A percentile compares a stretch with the other conserved stretches of the same genome.
These are phyloP conservation scores for Tricholoma flavovirens DNA, from an alignment of 768 basidiomycete species.

Conservation along the genomic window DNA sequence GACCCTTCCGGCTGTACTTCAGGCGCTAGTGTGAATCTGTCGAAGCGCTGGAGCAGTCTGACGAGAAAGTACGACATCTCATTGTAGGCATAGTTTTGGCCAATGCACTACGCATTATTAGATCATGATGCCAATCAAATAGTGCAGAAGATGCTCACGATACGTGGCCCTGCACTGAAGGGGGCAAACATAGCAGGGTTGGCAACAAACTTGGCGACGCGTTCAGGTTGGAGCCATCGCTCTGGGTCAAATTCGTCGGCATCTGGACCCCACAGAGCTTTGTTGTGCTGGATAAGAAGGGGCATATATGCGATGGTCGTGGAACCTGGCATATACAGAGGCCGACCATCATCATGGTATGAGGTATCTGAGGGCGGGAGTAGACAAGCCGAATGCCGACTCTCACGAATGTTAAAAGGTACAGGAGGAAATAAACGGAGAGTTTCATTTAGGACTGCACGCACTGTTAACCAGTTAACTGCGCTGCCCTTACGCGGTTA, in stretches of 20 bases:
- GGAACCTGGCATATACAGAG: conserved; percentile 53
- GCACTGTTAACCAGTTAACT: conserved; percentile 36
- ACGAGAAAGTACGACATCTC: conserved; percentile 71
- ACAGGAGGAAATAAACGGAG: conserved; percentile 77
- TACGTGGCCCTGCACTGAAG: conserved; percentile 67
- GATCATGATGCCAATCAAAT: neutral
- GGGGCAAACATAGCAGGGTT: conserved; percentile 70
- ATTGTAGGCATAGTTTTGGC: conserved; percentile 73
- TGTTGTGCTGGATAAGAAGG: conserved; percentile 61
- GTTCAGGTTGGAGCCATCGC: conserved; percentile 62
- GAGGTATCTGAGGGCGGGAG: conserved; percentile 50
- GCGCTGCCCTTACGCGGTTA: neutral
- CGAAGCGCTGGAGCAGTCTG: conserved; percentile 59
- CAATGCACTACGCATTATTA: conserved; percentile 46
- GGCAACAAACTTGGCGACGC: conserved; percentile 42
- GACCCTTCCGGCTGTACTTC: conserved; percentile 60
- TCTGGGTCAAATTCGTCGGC: conserved; percentile 77
- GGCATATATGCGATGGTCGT: conserved; percentile 57
- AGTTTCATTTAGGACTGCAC: conserved; percentile 75
- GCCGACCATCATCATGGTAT: conserved; percentile 31
- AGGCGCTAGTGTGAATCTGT: conserved; percentile 50
- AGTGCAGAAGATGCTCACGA: conserved; percentile 27
- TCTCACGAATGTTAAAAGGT: conserved; percentile 64
- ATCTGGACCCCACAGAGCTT: conserved; percentile 66
- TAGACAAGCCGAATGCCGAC: conserved; percentile 40